Evolutionary conservation across 2,329 filamentous ascomycete species (phyloP).

Genomic region (Fusarium sp.): DNA sequence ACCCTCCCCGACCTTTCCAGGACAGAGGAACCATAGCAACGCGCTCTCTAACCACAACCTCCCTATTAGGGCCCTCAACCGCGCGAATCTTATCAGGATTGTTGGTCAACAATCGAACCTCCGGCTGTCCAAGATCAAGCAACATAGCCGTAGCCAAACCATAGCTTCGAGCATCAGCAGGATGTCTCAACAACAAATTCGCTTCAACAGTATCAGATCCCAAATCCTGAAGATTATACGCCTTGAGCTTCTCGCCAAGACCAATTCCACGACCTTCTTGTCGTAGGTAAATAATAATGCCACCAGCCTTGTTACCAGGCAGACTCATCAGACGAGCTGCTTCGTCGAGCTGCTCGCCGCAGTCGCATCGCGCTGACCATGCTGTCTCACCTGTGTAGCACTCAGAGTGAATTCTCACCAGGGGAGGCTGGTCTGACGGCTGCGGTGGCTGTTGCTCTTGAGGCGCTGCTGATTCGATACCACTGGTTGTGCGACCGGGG

Average conservation of each 20-base stretch:
- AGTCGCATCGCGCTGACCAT: slow-evolving; percentile 97
- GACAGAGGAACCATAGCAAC: slow-evolving; percentile 96
- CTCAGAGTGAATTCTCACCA: slow-evolving; percentile 96
- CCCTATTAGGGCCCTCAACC: slow-evolving; percentile 89
- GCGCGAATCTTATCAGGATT: slow-evolving; percentile 97
- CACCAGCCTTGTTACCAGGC: slow-evolving; percentile 72
- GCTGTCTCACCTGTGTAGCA: slow-evolving; percentile 99
- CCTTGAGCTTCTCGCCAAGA: slow-evolving; percentile 94
- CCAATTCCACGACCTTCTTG: slow-evolving; percentile 98
- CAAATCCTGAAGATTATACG: slow-evolving; percentile 96
- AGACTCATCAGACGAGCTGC: slow-evolving; percentile 92
- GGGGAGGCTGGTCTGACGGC: slow-evolving; percentile 58
- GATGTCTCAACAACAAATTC: slow-evolving; percentile 89
- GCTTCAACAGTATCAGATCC: slow-evolving; percentile 98
- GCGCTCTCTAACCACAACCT: slow-evolving; percentile 87
- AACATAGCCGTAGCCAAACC: slow-evolving; percentile 97
- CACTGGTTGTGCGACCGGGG: slow-evolving; percentile 84
- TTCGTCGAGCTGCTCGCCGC: slow-evolving; percentile 97
- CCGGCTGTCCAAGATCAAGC: slow-evolving; percentile 81
- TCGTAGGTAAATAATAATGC: slow-evolving; percentile 93
- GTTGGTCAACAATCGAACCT: slow-evolving; percentile 89
- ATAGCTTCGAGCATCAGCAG: slow-evolving; percentile 93
- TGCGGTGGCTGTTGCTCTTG: slow-evolving; percentile 22
- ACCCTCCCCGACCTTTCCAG: slow-evolving; percentile 88
- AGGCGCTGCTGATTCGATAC: slow-evolving; percentile 59